A percentile compares a stretch with the other conserved stretches of the same genome.
These are phyloP conservation scores for Pseudomicrostroma phylloplanum DNA, from an alignment of 1,284 basidiomycete species.

Conservation along the genomic window DNA sequence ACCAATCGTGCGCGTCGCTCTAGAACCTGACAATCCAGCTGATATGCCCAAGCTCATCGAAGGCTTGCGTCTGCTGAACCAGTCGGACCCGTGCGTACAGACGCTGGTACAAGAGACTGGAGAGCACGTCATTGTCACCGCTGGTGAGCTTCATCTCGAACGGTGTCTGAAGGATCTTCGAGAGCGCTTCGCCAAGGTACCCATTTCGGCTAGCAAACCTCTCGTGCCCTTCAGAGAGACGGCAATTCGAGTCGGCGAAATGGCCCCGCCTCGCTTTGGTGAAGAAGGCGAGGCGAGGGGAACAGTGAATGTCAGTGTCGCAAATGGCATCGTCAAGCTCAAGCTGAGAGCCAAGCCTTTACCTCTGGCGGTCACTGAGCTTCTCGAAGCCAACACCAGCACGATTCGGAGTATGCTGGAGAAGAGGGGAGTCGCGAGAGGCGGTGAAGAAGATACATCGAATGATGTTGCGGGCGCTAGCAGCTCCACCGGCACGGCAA, in stretches of 20 bases:
- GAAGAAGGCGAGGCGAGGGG: constrained; percentile 67
- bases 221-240: constrained; percentile 98
- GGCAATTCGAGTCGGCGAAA: constrained; percentile 65
- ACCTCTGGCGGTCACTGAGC: constrained; percentile 63
- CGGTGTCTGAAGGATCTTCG: constrained; percentile 89
- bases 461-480: constrained; percentile 2
- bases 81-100: constrained; percentile 95
- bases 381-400: constrained; percentile 68
- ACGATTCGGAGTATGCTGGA: constrained; percentile 47
- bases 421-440: constrained; percentile 15
- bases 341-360: constrained; percentile 75
- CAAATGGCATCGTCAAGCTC: constrained; percentile 71
- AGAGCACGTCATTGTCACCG: constrained; percentile 93
- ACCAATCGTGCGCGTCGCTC: constrained; percentile 89
- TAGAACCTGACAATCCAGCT: constrained; percentile 76
- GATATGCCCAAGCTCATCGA: constrained; percentile 86
- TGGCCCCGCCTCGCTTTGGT: constrained; percentile 68
- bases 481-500: constrained; percentile 13
- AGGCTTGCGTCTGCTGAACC: constrained; percentile 81
- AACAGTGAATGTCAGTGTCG: constrained; percentile 66
- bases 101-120: constrained; percentile 94
- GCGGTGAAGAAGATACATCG: constrained; percentile 28
- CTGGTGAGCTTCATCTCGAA: constrained; percentile 93
- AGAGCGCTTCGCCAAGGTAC: constrained; percentile 86
- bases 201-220: constrained; percentile 86